Conservation (phyloP, 2,329 filamentous ascomycete species). For the Anthostomella pinea region DNA sequence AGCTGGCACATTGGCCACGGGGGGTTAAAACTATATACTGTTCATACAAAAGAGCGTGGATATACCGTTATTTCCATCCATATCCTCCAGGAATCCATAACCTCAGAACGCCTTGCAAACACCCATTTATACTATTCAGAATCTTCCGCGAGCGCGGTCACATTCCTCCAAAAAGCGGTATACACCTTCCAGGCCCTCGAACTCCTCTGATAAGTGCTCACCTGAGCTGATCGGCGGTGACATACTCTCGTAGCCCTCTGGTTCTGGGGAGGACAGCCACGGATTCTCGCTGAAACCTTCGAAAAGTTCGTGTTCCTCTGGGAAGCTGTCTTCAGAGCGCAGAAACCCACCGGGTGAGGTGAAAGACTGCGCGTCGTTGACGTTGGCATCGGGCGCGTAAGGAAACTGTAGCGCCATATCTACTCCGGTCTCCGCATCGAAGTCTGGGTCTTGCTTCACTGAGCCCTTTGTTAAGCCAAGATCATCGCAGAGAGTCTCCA, state of each 20-base stretch:
- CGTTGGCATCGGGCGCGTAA: slow-evolving; percentile 62
- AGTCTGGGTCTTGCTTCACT: slow-evolving; percentile 73
- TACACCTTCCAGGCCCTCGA: slow-evolving; percentile 55
- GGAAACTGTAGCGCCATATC: slow-evolving; percentile 80
- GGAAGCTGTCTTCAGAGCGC: slow-evolving; percentile 37
- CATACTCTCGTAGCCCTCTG: slow-evolving; percentile 48
- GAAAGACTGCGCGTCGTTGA: slow-evolving; percentile 22
- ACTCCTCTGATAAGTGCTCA: slow-evolving; percentile 45
- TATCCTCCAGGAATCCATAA: too few species aligned
- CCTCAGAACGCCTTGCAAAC: too few species aligned
- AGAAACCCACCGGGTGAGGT: slow-evolving; percentile 49
- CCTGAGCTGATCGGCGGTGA: slow-evolving; percentile 45
- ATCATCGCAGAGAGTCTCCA: slow-evolving; percentile 82
- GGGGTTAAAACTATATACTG: slow-evolving; percentile 2
- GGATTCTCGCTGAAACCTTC: slow-evolving; percentile 41
- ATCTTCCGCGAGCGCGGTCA: slow-evolving; percentile 37
- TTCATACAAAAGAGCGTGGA: slow-evolving; percentile 18
- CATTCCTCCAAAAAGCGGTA: slow-evolving; percentile 59
- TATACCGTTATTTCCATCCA: slow-evolving; percentile 7
- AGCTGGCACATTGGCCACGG: slow-evolving; percentile 1
- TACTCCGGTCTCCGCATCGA: slow-evolving; percentile 64
- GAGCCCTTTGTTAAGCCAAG: slow-evolving; percentile 78
- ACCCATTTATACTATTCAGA: slow-evolving; percentile 11
- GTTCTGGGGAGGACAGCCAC: slow-evolving; percentile 46
- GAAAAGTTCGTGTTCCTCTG: slow-evolving; percentile 38